A percentile compares a stretch with the other conserved stretches of the same genome.
Conservation (phyloP, 129 eudicot genomes). For the Rutidosis leptorrhynchoides region DNA sequence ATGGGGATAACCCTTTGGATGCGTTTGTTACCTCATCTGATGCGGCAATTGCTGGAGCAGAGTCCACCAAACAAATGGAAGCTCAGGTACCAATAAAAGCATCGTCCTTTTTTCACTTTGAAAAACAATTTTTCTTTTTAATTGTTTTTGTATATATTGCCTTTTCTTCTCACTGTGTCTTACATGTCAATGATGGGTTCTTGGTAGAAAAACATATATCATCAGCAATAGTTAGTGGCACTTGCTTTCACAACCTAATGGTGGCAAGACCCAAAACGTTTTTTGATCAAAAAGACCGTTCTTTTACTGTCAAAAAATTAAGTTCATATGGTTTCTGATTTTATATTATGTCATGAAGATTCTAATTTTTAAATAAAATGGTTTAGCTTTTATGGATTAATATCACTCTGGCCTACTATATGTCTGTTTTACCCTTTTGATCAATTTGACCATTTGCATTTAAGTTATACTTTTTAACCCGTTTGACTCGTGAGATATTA, state of each 20-base stretch:
- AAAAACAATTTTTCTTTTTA: neutral
- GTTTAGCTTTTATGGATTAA: neutral
- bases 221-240: neutral
- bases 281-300: too few species aligned
- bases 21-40: conserved; percentile 81
- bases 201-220: neutral
- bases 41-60: conserved; percentile 88
- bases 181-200: neutral
- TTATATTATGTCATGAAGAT: neutral
- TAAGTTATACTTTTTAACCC: neutral
- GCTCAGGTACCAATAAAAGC: conserved; percentile 57
- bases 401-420: neutral
- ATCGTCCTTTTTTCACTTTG: conserved; percentile 2
- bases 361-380: neutral
- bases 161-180: neutral
- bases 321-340: too few species aligned
- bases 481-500: neutral
- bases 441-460: neutral
- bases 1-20: conserved; percentile 71
- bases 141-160: neutral
- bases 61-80: conserved; percentile 76
- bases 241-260: too few species aligned
- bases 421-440: too few species aligned
- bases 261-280: too few species aligned
- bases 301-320: too few species aligned